phyloP scores from a whole-genome alignment of 192 early-diverging fungal species.

The Backusella psychrophila region DNA sequence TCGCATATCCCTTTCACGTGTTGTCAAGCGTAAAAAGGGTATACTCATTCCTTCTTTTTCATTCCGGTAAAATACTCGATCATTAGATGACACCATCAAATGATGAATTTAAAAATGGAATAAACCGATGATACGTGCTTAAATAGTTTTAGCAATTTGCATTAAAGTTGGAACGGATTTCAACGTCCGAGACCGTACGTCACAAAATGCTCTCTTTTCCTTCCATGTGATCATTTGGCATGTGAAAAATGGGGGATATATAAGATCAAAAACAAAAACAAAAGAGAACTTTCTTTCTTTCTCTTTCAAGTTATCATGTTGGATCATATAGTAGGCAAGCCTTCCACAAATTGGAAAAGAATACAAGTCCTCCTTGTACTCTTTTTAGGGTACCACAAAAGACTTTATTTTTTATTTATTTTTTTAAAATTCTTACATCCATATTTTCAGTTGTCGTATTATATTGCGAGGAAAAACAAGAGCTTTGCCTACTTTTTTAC shows the following conservation, averaged over 20 bases:
- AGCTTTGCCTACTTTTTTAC: slow-evolving; percentile 25
- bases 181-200: background rate
- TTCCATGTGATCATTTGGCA: background rate
- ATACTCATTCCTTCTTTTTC: too few relatives aligned
- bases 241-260: background rate
- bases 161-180: background rate
- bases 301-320: slow-evolving; percentile 59
- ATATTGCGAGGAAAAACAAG: slow-evolving; percentile 22
- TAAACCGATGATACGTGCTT: too few relatives aligned
- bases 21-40: too few relatives aligned
- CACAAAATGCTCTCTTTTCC: background rate
- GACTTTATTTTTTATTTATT: background rate
- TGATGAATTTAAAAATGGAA: too few relatives aligned
- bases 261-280: background rate
- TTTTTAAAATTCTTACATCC: background rate
- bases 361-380: slow-evolving; percentile 66
- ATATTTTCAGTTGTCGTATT: slow-evolving; percentile 18
- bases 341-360: slow-evolving; percentile 85
- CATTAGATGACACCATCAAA: too few relatives aligned
- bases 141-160: background rate
- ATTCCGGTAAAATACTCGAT: too few relatives aligned
- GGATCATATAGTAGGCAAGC: slow-evolving; percentile 89
- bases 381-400: slow-evolving; percentile 16
- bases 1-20: too few relatives aligned
- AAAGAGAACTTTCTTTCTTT: background rate